These are phyloP conservation scores for Opeltia flavorubescens DNA, from an alignment of 495 filamentous ascomycete genomes.

Conservation along the genomic window DNA sequence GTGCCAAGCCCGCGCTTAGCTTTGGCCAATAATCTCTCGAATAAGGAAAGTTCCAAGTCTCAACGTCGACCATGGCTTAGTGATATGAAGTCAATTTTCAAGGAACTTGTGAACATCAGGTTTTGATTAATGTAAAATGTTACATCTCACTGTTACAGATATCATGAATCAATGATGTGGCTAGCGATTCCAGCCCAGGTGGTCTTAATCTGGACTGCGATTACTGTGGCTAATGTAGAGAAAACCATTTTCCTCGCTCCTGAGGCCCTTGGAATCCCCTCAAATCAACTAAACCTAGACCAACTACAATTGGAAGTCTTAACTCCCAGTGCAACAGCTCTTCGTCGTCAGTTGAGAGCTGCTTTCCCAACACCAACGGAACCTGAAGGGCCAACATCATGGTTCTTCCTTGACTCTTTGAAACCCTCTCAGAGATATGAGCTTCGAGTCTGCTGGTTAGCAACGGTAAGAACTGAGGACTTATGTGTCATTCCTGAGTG, in stretches of 20 bases:
- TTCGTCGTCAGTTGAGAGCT: constrained; percentile 48
- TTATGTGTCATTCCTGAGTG: not conserved
- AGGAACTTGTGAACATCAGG: no score
- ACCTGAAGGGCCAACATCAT: constrained; percentile 52
- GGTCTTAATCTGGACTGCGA: constrained; percentile 21
- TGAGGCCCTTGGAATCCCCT: constrained; percentile 32
- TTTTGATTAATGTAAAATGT: no score
- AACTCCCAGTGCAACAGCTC: constrained; percentile 35
- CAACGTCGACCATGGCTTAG: no score
- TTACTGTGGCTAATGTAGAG: constrained; percentile 58
- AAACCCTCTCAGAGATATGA: constrained; percentile 68
- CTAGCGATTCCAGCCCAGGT: not conserved
- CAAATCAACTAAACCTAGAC: constrained; percentile 42
- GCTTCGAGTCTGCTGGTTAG: constrained; percentile 85
- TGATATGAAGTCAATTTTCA: no score
- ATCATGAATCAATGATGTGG: not conserved
- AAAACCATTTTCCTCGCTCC: constrained; percentile 84
- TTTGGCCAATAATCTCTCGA: no score
- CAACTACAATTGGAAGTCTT: constrained; percentile 52
- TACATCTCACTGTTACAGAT: no score
- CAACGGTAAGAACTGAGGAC: constrained; percentile 47
- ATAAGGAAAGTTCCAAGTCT: no score
- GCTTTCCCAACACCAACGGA: constrained; percentile 44
- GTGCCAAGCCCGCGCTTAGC: no score
- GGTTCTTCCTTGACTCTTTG: constrained; percentile 74